A percentile compares a stretch with the other conserved stretches of the same genome.
phyloP scores from a whole-genome alignment of 495 filamentous ascomycete species.

The Daldinia childiae region DNA sequence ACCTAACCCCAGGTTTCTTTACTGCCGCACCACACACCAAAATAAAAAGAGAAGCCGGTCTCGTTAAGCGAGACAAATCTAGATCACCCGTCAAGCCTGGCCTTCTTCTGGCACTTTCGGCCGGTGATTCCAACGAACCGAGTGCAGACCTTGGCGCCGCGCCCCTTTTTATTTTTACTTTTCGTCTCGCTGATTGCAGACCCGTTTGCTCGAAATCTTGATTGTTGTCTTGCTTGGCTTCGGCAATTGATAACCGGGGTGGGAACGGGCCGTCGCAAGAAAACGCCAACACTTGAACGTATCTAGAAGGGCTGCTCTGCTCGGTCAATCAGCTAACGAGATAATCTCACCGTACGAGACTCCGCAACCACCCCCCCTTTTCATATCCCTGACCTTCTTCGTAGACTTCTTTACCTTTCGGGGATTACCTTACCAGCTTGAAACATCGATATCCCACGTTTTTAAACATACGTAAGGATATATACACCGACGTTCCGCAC shows the following conservation, averaged over 20 bases:
- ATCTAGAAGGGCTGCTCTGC: constrained; percentile 3
- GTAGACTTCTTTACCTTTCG: constrained; percentile 16
- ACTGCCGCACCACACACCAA: constrained; percentile 23
- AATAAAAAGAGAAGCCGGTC: background rate
- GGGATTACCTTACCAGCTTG: constrained; percentile 25
- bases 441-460: constrained; percentile 43
- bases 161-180: constrained; percentile 12
- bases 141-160: constrained; percentile 18
- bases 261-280: constrained; percentile 27
- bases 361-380: background rate
- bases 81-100: constrained; percentile 22
- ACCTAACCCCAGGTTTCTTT: constrained; percentile 33
- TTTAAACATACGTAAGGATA: constrained; percentile 11
- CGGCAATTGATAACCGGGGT: constrained; percentile 35
- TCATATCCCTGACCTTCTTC: background rate
- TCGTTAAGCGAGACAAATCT: constrained; percentile 31
- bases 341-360: constrained; percentile 1
- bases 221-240: constrained; percentile 28
- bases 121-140: constrained; percentile 16
- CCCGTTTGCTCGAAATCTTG: constrained; percentile 21
- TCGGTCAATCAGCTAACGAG: constrained; percentile 24
- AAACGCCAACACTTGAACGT: constrained; percentile 1
- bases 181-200: background rate
- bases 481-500: constrained; percentile 24
- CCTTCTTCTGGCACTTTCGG: constrained; percentile 26